Evolutionary conservation across 2,329 filamentous ascomycete genomes (phyloP).

Genomic region (Rutstroemia sydowiana): DNA sequence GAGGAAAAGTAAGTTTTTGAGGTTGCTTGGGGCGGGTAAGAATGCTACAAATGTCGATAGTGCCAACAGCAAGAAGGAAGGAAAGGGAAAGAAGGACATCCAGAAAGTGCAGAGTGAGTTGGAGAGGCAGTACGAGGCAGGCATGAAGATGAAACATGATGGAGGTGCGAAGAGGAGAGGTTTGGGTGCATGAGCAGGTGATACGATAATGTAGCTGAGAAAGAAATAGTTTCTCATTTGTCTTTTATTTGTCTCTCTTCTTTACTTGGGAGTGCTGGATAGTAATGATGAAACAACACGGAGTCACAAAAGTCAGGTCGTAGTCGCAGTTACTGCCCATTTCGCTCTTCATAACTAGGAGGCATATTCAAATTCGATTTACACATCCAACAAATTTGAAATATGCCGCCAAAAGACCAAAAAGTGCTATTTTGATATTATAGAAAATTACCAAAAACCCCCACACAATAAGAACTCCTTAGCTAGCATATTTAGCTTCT

Average conservation of each 20-base stretch:
- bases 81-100: slow-evolving; percentile 17
- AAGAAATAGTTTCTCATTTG: too few species aligned
- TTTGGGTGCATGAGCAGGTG: slow-evolving; percentile 27
- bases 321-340: background rate
- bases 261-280: too few species aligned
- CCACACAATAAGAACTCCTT: background rate
- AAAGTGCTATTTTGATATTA: too few species aligned
- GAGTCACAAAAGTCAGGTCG: too few species aligned
- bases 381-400: background rate
- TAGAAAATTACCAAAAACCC: background rate
- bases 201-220: too few species aligned
- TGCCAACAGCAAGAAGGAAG: slow-evolving; percentile 5
- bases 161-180: slow-evolving; percentile 30
- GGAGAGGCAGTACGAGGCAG: slow-evolving; percentile 32
- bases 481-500: background rate
- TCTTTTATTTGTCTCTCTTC: too few species aligned
- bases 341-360: background rate
- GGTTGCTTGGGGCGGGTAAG: slow-evolving; percentile 30
- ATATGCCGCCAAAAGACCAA: background rate
- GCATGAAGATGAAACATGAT: slow-evolving; percentile 33
- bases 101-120: slow-evolving; percentile 29
- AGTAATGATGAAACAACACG: too few species aligned
- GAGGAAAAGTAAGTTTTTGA: slow-evolving; percentile 30
- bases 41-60: background rate
- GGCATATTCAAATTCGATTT: background rate